Base-by-base conservation (phyloP, 164 flowering plant species). In the Paratinospora sagittata region DNA sequence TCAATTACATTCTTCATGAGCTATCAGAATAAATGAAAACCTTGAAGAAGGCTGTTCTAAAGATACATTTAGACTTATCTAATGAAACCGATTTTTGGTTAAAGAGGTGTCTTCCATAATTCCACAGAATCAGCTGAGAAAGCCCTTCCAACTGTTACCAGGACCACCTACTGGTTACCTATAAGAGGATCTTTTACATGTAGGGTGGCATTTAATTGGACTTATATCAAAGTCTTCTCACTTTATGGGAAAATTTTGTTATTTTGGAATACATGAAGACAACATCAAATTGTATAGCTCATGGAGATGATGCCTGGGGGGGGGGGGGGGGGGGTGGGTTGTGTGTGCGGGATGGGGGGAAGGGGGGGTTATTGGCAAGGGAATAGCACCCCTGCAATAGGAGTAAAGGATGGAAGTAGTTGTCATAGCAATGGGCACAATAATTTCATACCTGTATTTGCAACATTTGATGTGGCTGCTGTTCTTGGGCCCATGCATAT, bases 401-500 rank as follows among this genome's bases (percentile, higher is more conserved):
- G 16, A 47, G 16, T 47, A 3, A 19, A 52, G 5, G 16, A 34
- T 36, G 58, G 58, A 52, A 11, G n/a, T 16, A 19, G n/a, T 52
- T 1, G 6, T 52, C 16, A 52, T 52, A 3, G 21, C 58, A 52
- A 52, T 21, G 3, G 19, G 58, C 3, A 17, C 14, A 10, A 17
- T 12, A 11, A 69, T 52, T 10, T 19, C 75, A 66, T 81, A 92
- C 97, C 97, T 88, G 96, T 69, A 88, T 9, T 5, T 84, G 86
- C 52, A 92, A 49, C 45, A 82, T 77, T 66, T 82, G 96, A 55
- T 86, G 82, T 73, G 91, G 81, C 74, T 84, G 97, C 81, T 86
- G 97, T 79, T 96, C 99, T 82, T 89, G 99, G 49, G 85, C 73
- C 78, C 84, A 66, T 11, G 87, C 67, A 74, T 93, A 96, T 58